phyloP scores from a whole-genome alignment of 1,139 yeast species.

The Blastobotrys ciferrii region DNA sequence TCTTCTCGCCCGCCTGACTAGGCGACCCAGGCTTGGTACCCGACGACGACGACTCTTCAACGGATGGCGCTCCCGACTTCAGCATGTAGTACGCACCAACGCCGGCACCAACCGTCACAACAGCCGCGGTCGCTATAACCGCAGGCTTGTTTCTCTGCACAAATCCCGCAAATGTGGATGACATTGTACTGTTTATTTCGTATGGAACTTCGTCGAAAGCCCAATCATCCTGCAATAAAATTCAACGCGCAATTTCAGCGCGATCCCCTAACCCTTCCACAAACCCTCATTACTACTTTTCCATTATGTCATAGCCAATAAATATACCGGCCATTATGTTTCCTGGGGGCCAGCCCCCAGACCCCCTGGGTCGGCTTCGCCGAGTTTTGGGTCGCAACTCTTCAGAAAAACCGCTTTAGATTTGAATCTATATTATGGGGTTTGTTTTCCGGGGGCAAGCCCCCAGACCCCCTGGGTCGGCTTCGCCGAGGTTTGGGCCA shows the following conservation, averaged over 20 bases:
- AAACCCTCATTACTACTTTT: too few species aligned
- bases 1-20: conserved; percentile 7
- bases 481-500: too few species aligned
- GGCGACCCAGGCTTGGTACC: not conserved
- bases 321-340: too few species aligned
- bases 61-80: conserved; percentile 10
- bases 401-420: too few species aligned
- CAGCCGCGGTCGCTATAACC: conserved; percentile 17
- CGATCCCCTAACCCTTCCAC: conserved; percentile 5
- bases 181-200: conserved; percentile 10
- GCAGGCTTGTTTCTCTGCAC: conserved; percentile 19
- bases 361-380: too few species aligned
- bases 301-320: too few species aligned
- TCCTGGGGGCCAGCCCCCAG: not conserved
- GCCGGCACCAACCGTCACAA: conserved; percentile 18
- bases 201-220: not conserved
- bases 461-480: too few species aligned
- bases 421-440: too few species aligned
- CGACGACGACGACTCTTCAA: not conserved
- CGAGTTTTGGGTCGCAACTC: not conserved
- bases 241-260: not conserved
- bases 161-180: conserved; percentile 14
- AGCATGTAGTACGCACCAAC: conserved; percentile 16
- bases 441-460: too few species aligned
- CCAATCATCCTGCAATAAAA: not conserved